A percentile compares a stretch with the other conserved stretches of the same genome.
These are phyloP conservation scores for Penicillium sumatraense DNA, from an alignment of 2,329 filamentous ascomycete genomes.

Conservation along the genomic window DNA sequence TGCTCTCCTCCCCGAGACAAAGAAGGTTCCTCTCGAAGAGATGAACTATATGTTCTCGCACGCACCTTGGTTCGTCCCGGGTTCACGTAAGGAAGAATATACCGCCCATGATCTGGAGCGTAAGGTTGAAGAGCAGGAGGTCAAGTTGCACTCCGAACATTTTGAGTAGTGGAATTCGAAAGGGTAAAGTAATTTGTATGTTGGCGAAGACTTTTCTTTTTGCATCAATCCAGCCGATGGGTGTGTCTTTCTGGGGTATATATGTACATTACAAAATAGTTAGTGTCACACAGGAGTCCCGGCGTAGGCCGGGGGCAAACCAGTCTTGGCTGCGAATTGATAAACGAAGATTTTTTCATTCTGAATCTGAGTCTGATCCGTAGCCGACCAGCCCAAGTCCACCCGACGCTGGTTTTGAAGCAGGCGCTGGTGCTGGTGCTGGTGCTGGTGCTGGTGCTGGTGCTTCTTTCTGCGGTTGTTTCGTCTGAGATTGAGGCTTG, in stretches of 20 bases:
- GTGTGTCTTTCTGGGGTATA: neutral
- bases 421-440: constrained; percentile 14
- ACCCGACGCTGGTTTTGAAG: constrained; percentile 13
- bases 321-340: neutral
- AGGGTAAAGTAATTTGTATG: neutral
- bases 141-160: constrained; percentile 47
- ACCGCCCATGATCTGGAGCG: constrained; percentile 63
- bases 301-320: neutral
- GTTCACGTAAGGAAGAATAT: constrained; percentile 59
- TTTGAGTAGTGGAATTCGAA: constrained; percentile 13
- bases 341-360: constrained; percentile 27
- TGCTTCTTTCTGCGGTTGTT: constrained; percentile 26
- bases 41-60: constrained; percentile 71
- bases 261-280: neutral
- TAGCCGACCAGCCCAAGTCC: constrained; percentile 43
- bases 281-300: neutral
- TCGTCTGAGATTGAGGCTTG: constrained; percentile 10
- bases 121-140: constrained; percentile 60
- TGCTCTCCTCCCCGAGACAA: constrained; percentile 68
- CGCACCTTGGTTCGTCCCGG: constrained; percentile 66
- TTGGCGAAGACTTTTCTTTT: neutral
- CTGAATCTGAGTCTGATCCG: constrained; percentile 48
- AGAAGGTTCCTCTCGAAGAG: constrained; percentile 66
- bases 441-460: constrained; percentile 23
- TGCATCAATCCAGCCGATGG: neutral